Conservation (phyloP, 208 protist species). For the Crithidia expoeki region DNA sequence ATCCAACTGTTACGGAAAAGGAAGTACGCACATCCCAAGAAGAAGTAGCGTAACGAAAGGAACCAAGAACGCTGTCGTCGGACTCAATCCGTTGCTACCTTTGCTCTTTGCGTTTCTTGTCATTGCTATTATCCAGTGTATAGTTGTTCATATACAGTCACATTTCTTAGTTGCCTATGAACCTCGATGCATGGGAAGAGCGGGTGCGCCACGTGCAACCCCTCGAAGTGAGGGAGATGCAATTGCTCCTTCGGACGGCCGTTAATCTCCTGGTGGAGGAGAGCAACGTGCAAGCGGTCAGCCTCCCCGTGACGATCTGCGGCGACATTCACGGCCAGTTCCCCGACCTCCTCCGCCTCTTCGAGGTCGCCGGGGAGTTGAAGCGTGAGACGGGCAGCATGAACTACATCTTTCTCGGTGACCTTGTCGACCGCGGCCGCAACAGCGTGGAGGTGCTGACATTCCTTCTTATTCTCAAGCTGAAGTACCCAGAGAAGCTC, state of each 20-base stretch:
- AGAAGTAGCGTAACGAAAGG: no score
- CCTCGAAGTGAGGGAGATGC: slow-evolving; percentile 72
- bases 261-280: slow-evolving; percentile 86
- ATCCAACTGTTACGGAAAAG: background rate
- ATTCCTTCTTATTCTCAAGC: slow-evolving; percentile 93
- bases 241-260: slow-evolving; percentile 60
- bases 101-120: background rate
- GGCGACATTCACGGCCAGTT: slow-evolving; percentile 99
- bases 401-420: slow-evolving; percentile 94
- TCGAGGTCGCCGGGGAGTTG: slow-evolving; percentile 93
- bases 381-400: slow-evolving; percentile 57
- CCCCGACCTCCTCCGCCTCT: slow-evolving; percentile 96
- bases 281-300: slow-evolving; percentile 95
- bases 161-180: slow-evolving; percentile 35
- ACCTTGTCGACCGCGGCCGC: slow-evolving; percentile 96
- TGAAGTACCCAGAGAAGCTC: slow-evolving; percentile 83
- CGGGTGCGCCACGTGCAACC: slow-evolving; percentile 59
- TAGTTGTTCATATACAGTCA: background rate
- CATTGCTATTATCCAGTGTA: background rate
- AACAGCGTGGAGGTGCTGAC: slow-evolving; percentile 95
- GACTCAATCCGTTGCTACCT: no score
- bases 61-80: no score
- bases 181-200: slow-evolving; percentile 73
- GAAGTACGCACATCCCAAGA: no score
- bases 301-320: slow-evolving; percentile 97